These are phyloP conservation scores for Pyrenophora graminea DNA, from an alignment of 2,329 filamentous ascomycete genomes.

Conservation along the genomic window DNA sequence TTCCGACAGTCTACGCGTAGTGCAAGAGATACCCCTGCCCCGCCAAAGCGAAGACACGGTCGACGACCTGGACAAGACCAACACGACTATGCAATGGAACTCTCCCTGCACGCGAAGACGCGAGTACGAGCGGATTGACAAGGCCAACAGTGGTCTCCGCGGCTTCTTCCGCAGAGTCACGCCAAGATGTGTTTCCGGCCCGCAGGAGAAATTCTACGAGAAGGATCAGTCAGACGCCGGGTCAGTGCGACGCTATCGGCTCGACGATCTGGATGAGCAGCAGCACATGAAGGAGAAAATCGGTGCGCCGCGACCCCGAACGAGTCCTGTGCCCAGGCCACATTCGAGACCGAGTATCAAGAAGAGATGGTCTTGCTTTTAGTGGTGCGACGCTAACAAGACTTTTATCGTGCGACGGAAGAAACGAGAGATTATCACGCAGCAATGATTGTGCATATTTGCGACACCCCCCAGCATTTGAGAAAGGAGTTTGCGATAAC, in stretches of 20 bases:
- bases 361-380: slow-evolving; percentile 38
- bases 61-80: slow-evolving; percentile 11
- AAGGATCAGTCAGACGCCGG: slow-evolving; percentile 42
- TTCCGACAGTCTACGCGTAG: slow-evolving; percentile 20
- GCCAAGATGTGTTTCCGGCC: slow-evolving; percentile 41
- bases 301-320: slow-evolving; percentile 14
- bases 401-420: background rate
- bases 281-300: slow-evolving; percentile 27
- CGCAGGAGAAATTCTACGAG: slow-evolving; percentile 43
- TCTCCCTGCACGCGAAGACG: slow-evolving; percentile 40
- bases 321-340: slow-evolving; percentile 16
- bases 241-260: slow-evolving; percentile 45
- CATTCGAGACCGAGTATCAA: slow-evolving; percentile 7
- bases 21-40: slow-evolving; percentile 12
- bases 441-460: slow-evolving; percentile 23
- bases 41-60: slow-evolving; percentile 26
- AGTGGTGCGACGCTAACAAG: background rate
- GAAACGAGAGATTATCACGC: background rate
- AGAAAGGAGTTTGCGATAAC: slow-evolving; percentile 27
- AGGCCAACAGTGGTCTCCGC: slow-evolving; percentile 43
- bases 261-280: slow-evolving; percentile 33
- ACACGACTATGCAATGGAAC: slow-evolving; percentile 46
- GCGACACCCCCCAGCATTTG: slow-evolving; percentile 26
- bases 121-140: slow-evolving; percentile 46
- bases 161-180: slow-evolving; percentile 39